Percentiles rank a stretch among this genome's conserved stretches.
Conservation (phyloP, 306 rosid genomes). For the Vigna reflexopilosa region DNA sequence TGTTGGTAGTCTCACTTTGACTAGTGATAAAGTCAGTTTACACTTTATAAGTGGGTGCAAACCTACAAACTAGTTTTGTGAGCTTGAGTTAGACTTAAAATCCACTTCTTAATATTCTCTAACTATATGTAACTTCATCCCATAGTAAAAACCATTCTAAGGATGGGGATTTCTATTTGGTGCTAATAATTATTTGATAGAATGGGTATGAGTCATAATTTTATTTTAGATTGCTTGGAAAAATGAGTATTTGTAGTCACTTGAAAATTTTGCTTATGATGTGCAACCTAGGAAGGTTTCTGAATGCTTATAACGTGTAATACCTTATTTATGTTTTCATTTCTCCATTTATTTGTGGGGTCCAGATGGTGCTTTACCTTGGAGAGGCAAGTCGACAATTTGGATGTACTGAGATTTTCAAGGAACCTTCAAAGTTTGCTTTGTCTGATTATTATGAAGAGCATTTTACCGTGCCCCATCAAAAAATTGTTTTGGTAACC, state of each 20-base stretch:
- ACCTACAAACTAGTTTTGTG: too few relatives aligned
- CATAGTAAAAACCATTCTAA: conserved; percentile 1
- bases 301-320: not conserved
- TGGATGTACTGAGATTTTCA: conserved; percentile 94
- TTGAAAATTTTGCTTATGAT: not conserved
- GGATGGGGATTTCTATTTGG: conserved; percentile 13
- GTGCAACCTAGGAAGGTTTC: conserved; percentile 16
- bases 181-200: conserved; percentile 28
- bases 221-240: conserved; percentile 1
- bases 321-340: conserved; percentile 18
- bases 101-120: too few relatives aligned
- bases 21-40: too few relatives aligned
- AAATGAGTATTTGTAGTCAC: conserved; percentile 16
- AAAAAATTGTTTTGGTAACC: conserved; percentile 84
- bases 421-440: conserved; percentile 96
- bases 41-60: too few relatives aligned
- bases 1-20: too few relatives aligned
- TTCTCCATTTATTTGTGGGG: conserved; percentile 25
- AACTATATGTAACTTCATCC: not conserved
- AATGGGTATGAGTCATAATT: not conserved
- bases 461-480: conserved; percentile 77
- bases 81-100: too few relatives aligned
- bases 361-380: conserved; percentile 91
- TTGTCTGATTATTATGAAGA: conserved; percentile 91
- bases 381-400: conserved; percentile 92